Base-by-base conservation (phyloP, 176 grass and related monocot species). In the Cenchrus americanus region DNA sequence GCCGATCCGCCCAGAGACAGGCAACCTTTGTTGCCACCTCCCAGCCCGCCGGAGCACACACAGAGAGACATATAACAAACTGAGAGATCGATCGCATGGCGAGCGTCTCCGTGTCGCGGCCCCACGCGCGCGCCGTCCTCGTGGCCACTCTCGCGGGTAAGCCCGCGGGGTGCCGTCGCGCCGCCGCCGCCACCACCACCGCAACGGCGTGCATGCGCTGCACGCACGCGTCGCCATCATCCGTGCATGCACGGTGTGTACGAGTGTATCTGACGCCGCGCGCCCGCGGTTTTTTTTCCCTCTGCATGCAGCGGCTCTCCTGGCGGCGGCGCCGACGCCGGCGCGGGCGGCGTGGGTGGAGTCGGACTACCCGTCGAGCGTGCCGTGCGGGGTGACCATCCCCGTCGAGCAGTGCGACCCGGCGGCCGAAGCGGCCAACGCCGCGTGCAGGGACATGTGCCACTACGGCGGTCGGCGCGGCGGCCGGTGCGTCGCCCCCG, bases 381-480 rank as follows among this genome's bases (percentile, higher is more conserved):
- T 80, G 42, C 51, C 85, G 73, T 93, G 91, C 82, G 86, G 91
- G 26, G 74, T 37, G 76, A 82, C 82, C 73, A 80, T 93, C 30
- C 88, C 69, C 17, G 88, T 77, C 68, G 92, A 88, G 55, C 82
- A 64, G 79, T 90, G 92, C 63, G 79, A 90, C 69, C 92, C 92
- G 41, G 66, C 48, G 24, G 83, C 62, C 26, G 40, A 70, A 13
- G 37, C 58, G 48, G 86, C 86, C 61, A 93, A 90, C 88, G 88
- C 70, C 12, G 92, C 92, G 1, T 94, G 92, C 86, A 55, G 68
- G 63, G 92, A 94, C 86, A 80, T 94, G 83, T 94, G 92, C 74
- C 92, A 94, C 86, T 94, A 94, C 79, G 92, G 86, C 10, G 88
- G 92, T 15, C 40, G 80, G 57, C 87, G 80, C 10, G 92, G 92